A percentile compares a stretch with the other conserved stretches of the same genome.
Conservation (phyloP, 2,329 filamentous ascomycete genomes). For the Fusarium vanettenii region DNA sequence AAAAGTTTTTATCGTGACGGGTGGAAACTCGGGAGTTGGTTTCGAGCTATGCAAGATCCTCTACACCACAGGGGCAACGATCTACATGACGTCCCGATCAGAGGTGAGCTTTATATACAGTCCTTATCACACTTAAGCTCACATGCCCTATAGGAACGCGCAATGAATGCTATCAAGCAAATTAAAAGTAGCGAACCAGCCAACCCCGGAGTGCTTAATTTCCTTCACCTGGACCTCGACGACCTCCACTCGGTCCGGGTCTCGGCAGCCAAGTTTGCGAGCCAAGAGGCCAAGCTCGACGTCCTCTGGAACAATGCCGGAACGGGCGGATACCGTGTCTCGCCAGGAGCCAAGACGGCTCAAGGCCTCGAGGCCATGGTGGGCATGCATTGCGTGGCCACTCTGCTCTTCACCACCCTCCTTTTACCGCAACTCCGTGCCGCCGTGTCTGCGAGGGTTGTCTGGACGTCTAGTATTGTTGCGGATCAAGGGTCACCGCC, state of each 20-base stretch:
- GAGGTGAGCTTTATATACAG: constrained; percentile 11
- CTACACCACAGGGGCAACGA: constrained; percentile 61
- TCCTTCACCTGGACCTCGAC: constrained; percentile 54
- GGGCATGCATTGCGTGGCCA: constrained; percentile 50
- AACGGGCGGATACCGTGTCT: constrained; percentile 20
- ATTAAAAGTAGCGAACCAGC: constrained; percentile 32
- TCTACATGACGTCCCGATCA: constrained; percentile 64
- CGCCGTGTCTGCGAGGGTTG: constrained; percentile 44
- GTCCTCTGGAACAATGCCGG: constrained; percentile 57
- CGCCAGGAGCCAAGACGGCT: constrained; percentile 15
- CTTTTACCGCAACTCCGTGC: constrained; percentile 49
- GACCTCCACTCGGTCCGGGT: constrained; percentile 55
- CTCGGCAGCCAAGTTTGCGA: constrained; percentile 50
- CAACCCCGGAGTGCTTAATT: constrained; percentile 41
- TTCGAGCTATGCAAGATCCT: constrained; percentile 64
- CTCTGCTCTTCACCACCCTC: constrained; percentile 49
- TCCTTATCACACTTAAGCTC: background rate
- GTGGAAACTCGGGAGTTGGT: constrained; percentile 55
- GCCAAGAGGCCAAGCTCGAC: constrained; percentile 53
- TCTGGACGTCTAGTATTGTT: constrained; percentile 48
- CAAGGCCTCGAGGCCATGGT: constrained; percentile 51
- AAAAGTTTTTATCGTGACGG: constrained; percentile 61
- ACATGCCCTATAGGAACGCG: background rate
- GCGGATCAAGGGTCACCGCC: constrained; percentile 41
- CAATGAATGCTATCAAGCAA: constrained; percentile 46